Conservation (phyloP, 2,329 filamentous ascomycete species). For the Stachybotrys echinatus region DNA sequence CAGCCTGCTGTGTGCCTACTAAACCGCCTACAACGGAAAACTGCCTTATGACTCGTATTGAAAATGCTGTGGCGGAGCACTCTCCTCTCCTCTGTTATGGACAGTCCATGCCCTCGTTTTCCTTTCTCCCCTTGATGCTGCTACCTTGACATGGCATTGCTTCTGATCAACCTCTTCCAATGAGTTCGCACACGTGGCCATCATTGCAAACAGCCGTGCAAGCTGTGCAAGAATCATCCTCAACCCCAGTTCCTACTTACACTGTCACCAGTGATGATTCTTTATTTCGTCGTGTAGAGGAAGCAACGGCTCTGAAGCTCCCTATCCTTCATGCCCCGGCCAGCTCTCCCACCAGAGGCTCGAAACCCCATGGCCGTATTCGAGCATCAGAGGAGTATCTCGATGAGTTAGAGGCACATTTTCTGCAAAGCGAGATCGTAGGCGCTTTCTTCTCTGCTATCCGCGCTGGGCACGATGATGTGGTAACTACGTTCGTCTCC, state of each 20-base stretch:
- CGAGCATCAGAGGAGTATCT: not conserved
- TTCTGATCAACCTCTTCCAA: not conserved
- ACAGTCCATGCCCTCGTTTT: too few species aligned
- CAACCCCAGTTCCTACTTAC: not conserved
- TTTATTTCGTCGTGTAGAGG: slow-evolving; percentile 14
- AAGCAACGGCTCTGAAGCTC: slow-evolving; percentile 8
- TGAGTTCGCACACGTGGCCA: not conserved
- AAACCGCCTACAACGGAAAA: too few species aligned
- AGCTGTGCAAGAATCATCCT: too few species aligned
- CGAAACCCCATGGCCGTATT: not conserved
- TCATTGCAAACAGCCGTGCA: not conserved
- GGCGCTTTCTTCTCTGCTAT: slow-evolving; percentile 23
- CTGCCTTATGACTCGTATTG: too few species aligned
- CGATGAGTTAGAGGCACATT: slow-evolving; percentile 6
- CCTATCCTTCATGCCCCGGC: slow-evolving; percentile 11
- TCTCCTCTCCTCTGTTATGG: too few species aligned
- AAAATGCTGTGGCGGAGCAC: too few species aligned
- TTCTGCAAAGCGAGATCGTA: slow-evolving; percentile 20
- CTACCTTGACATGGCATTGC: too few species aligned
- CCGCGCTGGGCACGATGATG: slow-evolving; percentile 15
- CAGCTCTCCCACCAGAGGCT: not conserved
- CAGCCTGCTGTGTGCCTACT: too few species aligned
- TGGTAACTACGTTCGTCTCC: slow-evolving; percentile 22
- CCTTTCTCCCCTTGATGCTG: too few species aligned
- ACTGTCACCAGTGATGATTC: slow-evolving; percentile 8